Evolutionary conservation across 352 stramenopile genomes (phyloP), one percentile per base, ranked within the genome.

Genomic region (Stephanocyclus meneghinianus): DNA sequence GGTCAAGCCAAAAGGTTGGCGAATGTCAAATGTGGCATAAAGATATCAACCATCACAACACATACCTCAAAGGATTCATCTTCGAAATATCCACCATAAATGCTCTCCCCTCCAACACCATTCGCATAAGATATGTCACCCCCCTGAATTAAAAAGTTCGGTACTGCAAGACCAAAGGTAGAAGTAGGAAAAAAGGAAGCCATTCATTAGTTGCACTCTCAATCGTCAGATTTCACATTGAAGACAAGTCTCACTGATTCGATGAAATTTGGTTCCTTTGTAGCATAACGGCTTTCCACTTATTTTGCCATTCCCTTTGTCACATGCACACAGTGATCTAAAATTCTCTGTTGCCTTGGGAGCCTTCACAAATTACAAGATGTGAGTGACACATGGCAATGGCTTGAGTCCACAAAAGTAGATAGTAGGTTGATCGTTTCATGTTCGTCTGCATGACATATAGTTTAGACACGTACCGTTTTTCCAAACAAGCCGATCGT

Each of bases 321-420:
- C 97, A 82, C 96, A 98, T 57, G 95, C 98, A 91, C 96, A 99
- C 11, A 99, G 88, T 70, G 95, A 93, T 63, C 95, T 90, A 90
- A 99, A 99, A 91, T 99, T 99, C 85, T 99, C 96, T 18, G 95
- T 96, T 13, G 97, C 98, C 89, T 98, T 98, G 44, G 97, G 97
- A 67, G 96, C 95, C 60, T 68, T 16, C 13, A 15, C 30, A 16
- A 51, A 50, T 35, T 11, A 56, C n/a, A 26, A 42, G 11, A 56
- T 44, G 18, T 68, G 21, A 16, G 37, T 57, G 42, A 40, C 35
- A 8, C 35, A 40, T 40, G 35, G 35, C 3, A 40, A 4, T 4
- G 7, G 35, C 3, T 40, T 40, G 35, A 40, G 35, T 40, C 35
- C 35, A 40, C 7, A 9, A 40, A 9, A 40, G 35, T 40, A 8